A percentile compares a stretch with the other conserved stretches of the same genome.
Conservation (phyloP, 2,329 filamentous ascomycete species). For the Pyricularia pennisetigena region DNA sequence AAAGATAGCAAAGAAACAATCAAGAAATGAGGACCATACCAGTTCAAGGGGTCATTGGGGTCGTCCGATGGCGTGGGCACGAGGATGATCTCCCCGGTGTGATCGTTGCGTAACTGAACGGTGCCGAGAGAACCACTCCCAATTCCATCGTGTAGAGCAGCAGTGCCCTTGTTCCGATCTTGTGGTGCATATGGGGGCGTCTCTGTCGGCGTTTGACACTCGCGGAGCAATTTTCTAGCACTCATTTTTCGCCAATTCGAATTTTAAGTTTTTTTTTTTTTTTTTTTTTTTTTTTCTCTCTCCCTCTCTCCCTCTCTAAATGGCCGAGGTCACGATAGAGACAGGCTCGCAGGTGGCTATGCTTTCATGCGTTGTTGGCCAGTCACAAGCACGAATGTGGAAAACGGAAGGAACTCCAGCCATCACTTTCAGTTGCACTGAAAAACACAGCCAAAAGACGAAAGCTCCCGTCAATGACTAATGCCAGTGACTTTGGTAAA, state of each 20-base stretch:
- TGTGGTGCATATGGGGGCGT: background rate
- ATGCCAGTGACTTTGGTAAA: too few relatives aligned
- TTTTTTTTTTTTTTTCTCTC: too few relatives aligned
- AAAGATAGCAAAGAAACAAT: background rate
- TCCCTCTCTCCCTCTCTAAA: too few relatives aligned
- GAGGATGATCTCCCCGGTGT: slow-evolving; percentile 26
- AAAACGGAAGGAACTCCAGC: too few relatives aligned
- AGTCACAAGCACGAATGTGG: too few relatives aligned
- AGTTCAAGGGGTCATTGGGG: slow-evolving; percentile 58
- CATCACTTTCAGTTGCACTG: too few relatives aligned
- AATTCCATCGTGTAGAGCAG: background rate
- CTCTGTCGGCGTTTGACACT: background rate
- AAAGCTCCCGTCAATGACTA: too few relatives aligned
- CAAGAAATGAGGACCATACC: slow-evolving; percentile 11
- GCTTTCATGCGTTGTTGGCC: too few relatives aligned
- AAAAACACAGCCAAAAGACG: too few relatives aligned
- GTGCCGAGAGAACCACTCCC: background rate
- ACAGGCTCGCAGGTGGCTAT: too few relatives aligned
- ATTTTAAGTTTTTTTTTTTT: background rate
- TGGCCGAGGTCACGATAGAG: too few relatives aligned
- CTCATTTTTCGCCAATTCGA: background rate
- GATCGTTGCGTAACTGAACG: slow-evolving; percentile 14
- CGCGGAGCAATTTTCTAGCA: background rate
- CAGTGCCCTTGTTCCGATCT: background rate
- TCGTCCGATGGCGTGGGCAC: slow-evolving; percentile 37